phyloP scores from a whole-genome alignment of 345 rosid genomes.

The Orychophragmus violaceus region DNA sequence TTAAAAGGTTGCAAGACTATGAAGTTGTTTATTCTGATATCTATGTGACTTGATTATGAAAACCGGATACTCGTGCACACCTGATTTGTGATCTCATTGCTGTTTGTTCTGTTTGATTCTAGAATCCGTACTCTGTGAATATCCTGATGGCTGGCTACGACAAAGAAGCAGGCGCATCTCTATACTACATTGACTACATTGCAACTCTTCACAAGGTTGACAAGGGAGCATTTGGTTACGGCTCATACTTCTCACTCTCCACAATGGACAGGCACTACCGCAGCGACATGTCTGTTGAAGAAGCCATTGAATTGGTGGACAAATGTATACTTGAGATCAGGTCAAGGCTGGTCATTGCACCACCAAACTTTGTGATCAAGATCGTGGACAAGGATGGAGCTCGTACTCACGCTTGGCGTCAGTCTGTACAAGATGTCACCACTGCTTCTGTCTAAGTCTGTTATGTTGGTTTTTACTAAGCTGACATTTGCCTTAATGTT shows the following conservation, averaged over 20 bases:
- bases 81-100: not conserved
- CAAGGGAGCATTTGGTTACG: slow-evolving; percentile 94
- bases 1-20: not conserved
- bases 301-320: slow-evolving; percentile 75
- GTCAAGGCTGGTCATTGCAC: slow-evolving; percentile 88
- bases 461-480: not conserved
- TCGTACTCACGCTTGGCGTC: slow-evolving; percentile 76
- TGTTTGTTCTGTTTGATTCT: slow-evolving; percentile 15
- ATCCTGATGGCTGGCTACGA: slow-evolving; percentile 92
- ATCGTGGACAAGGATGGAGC: slow-evolving; percentile 95
- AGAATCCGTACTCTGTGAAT: slow-evolving; percentile 90
- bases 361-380: slow-evolving; percentile 92
- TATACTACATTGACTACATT: slow-evolving; percentile 92
- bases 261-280: slow-evolving; percentile 96
- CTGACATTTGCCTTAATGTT: not conserved
- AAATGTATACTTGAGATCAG: slow-evolving; percentile 88
- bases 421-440: slow-evolving; percentile 53
- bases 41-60: not conserved
- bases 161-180: slow-evolving; percentile 86
- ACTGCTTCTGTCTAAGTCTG: slow-evolving; percentile 28
- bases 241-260: slow-evolving; percentile 79
- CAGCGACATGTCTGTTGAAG: slow-evolving; percentile 84
- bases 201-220: slow-evolving; percentile 96
- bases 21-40: not conserved
- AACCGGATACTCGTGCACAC: not conserved